Base-by-base conservation (phyloP, 2,329 filamentous ascomycete genomes). In the Pyrenophora tritici-repentis region DNA sequence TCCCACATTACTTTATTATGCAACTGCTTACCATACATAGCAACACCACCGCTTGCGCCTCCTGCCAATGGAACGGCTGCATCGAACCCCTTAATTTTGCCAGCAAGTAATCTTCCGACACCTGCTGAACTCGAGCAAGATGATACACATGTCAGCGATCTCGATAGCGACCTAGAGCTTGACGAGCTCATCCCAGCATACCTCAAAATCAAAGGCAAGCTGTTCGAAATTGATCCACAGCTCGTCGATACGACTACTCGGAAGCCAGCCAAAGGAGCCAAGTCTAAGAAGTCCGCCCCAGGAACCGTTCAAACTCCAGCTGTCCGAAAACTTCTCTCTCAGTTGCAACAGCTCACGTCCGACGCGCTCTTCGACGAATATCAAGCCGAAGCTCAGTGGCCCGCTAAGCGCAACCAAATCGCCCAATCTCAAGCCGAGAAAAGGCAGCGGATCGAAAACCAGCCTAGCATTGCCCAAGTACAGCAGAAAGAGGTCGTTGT, bases 261-360 rank as follows among this genome's bases (percentile, higher is more conserved):
- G n/a, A 76, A 76, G 66, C 58, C 56, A 31, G 55, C 42, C 2
- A 70, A 65, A 34, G 49, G 50, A 13, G 32, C 9, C 1, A 69
- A 69, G 39, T 56, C 53, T n/a, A 62, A 59, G 13, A 62, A 56
- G 35, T 26, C 35, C 32, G 56, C 46, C 58, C 56, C 37, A 53
- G 59, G 29, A 52, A 50, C 56, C 22, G 61, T 62, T 8, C 58
- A 65, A 24, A 66, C 67, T 13, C 71, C 82, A 17, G 81, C 84
- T 54, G 77, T 86, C 36, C 81, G 82, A 8, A 90, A 86, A 61
- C 74, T 96, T 2, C 80, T 87, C 34, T 85, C 86, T 13, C 95
- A 92, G 68, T 76, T 97, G 33, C 81, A 85, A 32, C 83, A 83
- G 54, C 90, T 97, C 35, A 88, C 94, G 65, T 87, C 84, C 2